A percentile compares a stretch with the other conserved stretches of the same genome.
phyloP scores from a whole-genome alignment of 2,329 filamentous ascomycete species.

The Bipolaris oryzae region DNA sequence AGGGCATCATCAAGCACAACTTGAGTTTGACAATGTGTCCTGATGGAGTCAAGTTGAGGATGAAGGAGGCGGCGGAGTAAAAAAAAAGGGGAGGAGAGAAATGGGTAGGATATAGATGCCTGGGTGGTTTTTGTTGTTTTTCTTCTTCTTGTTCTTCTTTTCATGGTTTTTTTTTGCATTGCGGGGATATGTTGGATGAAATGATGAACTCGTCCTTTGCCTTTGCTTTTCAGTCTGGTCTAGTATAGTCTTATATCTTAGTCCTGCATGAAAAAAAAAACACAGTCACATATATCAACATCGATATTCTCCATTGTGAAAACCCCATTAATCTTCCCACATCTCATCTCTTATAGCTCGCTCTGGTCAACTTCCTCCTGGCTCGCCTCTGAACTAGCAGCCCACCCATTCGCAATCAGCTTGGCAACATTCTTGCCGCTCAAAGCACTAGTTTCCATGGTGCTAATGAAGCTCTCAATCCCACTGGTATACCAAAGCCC shows the following conservation, averaged over 20 bases:
- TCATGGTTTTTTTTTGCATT: not conserved
- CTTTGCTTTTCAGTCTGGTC: not conserved
- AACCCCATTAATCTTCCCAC: not conserved
- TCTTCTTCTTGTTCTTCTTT: not conserved
- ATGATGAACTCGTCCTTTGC: not conserved
- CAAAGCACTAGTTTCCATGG: slow-evolving; percentile 94
- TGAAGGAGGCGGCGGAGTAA: slow-evolving; percentile 38
- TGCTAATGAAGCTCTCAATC: slow-evolving; percentile 93
- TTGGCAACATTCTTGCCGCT: slow-evolving; percentile 87
- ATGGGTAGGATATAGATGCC: too few relatives aligned
- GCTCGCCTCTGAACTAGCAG: not conserved
- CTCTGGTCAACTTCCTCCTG: slow-evolving; percentile 1
- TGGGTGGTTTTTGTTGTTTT: not conserved
- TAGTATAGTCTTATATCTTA: not conserved
- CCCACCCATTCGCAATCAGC: slow-evolving; percentile 68
- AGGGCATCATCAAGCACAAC: slow-evolving; percentile 29
- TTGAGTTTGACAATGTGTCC: slow-evolving; percentile 36
- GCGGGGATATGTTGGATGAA: not conserved
- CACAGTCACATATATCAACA: not conserved
- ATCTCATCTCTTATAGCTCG: slow-evolving; percentile 1
- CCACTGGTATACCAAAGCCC: slow-evolving; percentile 70
- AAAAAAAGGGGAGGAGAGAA: too few relatives aligned
- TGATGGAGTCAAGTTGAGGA: slow-evolving; percentile 40
- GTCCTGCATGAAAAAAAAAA: not conserved
- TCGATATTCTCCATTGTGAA: not conserved